Conservation (phyloP, 768 basidiomycete genomes). For the Strobilomyces confusus region DNA sequence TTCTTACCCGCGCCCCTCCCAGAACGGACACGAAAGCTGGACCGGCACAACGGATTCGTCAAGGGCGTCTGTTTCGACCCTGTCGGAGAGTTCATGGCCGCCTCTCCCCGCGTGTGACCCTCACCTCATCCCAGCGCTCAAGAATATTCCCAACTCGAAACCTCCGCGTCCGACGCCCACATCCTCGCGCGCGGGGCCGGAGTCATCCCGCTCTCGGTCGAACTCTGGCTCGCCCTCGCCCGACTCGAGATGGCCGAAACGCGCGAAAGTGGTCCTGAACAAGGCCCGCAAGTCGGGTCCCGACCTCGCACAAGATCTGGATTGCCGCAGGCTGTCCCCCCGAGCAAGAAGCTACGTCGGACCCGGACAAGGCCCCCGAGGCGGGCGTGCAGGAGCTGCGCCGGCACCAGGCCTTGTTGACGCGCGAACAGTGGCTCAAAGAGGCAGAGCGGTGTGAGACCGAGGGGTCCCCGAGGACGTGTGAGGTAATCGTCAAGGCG, state of each 20-base stretch:
- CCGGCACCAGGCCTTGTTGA: conserved; percentile 78
- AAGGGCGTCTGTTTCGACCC: conserved; percentile 99
- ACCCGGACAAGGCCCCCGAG: too few species aligned
- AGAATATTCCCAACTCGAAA: conserved; percentile 98
- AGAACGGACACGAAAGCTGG: conserved; percentile 84
- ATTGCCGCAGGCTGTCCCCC: conserved; percentile 91
- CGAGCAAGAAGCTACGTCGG: conserved; percentile 81
- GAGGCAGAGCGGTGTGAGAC: conserved; percentile 90
- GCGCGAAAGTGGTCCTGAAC: conserved; percentile 91
- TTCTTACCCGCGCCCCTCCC: background rate
- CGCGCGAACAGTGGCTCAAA: conserved; percentile 91
- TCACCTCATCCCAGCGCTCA: conserved; percentile 58
- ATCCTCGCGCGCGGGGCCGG: conserved; percentile 94
- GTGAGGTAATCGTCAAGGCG: conserved; percentile 93
- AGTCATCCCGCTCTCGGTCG: conserved; percentile 92
- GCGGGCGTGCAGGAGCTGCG: conserved; percentile 69
- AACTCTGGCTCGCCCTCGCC: conserved; percentile 98
- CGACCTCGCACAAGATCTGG: conserved; percentile 98
- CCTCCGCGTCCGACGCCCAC: conserved; percentile 82
- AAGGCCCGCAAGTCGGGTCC: conserved; percentile 92
- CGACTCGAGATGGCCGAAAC: conserved; percentile 89
- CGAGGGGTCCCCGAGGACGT: conserved; percentile 81
- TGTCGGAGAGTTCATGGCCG: conserved; percentile 96
- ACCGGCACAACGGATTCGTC: conserved; percentile 92
- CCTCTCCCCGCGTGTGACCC: too few species aligned